Base-by-base conservation (phyloP, 495 filamentous ascomycete species). In the Daldinia concentrica region DNA sequence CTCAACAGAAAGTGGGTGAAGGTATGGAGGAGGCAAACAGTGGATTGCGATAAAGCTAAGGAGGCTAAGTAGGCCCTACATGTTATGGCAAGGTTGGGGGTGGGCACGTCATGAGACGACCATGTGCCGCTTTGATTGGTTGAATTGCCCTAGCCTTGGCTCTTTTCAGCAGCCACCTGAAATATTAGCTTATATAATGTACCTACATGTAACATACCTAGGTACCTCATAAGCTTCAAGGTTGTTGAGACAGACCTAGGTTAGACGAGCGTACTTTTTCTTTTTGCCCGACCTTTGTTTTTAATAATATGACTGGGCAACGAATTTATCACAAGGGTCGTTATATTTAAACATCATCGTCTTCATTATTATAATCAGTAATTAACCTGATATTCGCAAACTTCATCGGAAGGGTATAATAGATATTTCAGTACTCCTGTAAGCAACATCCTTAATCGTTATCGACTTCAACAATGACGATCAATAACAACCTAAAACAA, bases 91-190 rank as follows among this genome's bases (percentile, higher is more conserved):
- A 69, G 65, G 70, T 68, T 73, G 71, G 71, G 70, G 71, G 71
- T 66, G 71, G 71, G 66, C 24, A 73, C 71, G 71, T 73, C 71
- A 73, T 73, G 71, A 64, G 71, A 73, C 66, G n/a, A 37, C 14
- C 6, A 64, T 3, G 12, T 22, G 19, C 11, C 3, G 26, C 6
- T 62, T 32, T 77, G 55, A 77, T 77, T 77, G 76, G 76, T 26
- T 45, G 17, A 58, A 41, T 27, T 22, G 4, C 26, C 45, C 62
- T 50, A 73, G 66, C 71, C 66, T 73, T 66, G 71, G 36, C 58
- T 37, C 36, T 63, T 73, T 69, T 58, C 62, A 69, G 58, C 57
- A 68, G 14, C 52, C 37, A 64, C 41, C 54, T 62, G 41, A 62
- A 37, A 50, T 19, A 41, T 45, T 14, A 7, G 58, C 58, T 69